Base-by-base conservation (phyloP, 768 basidiomycete species). In the Psilocybe tampanensis region DNA sequence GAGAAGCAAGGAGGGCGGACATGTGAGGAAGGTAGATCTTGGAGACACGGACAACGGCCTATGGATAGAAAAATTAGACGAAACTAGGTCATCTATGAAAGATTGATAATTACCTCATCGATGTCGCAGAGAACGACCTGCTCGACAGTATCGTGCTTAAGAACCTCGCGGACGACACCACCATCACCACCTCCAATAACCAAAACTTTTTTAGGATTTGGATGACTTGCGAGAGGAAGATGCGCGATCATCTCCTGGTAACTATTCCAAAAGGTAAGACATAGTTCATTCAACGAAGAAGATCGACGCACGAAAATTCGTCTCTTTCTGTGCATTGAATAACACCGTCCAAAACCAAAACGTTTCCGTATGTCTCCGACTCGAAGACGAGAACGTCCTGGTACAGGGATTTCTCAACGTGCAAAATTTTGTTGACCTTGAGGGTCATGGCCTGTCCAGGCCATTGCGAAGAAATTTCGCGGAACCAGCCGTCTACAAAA, bases 191-290 rank as follows among this genome's bases (percentile, higher is more conserved):
- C 97, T 47, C 97, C 97, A 59, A 99, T 95, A 56, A 99, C 97
- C 32, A 99, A 86, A 17, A 98, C 96, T 66, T 89, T 88, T 74
- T 92, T 90, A 0, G 96, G 97, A 78, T 97, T 91, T 21, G 97
- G 96, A 74, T 99, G 97, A 58, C 88, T 94, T 12, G 93, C 88
- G 60, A 98, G 81, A n/a, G 97, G 97, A 52, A 99, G 76, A 76
- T 98, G 96, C 5, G 96, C 83, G 67, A 99, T 98, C 96, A 98
- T 97, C 77, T 99, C 96, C 68, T 98, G 95, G 74, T 98, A 98
- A 11, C 94, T 97, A 65, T 43, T 7, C 7, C 32, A 2, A 17
- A 33, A 43, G 13, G 41, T 60, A 12, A 54, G n/a, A 42, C 42
- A 47, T 33, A n/a, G n/a, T 41, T 1, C 19, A 6, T 51, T 22